phyloP scores from a whole-genome alignment of 169 alveolate species.

The Fabrea salina region DNA sequence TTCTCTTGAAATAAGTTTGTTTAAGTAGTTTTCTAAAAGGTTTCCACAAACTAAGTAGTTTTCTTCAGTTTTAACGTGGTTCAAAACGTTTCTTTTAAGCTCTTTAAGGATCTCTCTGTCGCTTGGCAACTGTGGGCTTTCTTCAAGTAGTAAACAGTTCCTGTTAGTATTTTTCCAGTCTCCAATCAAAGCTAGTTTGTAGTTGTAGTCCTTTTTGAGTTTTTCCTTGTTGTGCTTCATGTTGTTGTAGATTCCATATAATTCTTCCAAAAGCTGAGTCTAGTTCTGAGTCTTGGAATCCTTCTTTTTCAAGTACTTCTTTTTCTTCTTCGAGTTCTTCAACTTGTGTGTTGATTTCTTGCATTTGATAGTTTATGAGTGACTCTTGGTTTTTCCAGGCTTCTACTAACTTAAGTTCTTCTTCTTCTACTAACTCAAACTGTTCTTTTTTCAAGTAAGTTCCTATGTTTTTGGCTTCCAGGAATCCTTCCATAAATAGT shows the following conservation, averaged over 20 bases:
- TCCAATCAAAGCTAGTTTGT: not conserved
- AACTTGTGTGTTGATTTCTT: not conserved
- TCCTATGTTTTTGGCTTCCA: not conserved
- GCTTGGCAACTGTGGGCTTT: not conserved
- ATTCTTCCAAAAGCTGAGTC: not conserved
- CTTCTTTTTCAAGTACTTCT: not conserved
- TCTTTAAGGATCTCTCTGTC: not conserved
- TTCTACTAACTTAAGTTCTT: constrained; percentile 6
- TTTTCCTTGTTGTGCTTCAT: constrained; percentile 22
- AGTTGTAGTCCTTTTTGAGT: not conserved
- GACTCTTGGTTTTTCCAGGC: not conserved
- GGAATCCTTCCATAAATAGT: not conserved
- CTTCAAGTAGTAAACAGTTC: not conserved
- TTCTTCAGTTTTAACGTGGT: not conserved
- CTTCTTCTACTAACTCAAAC: constrained; percentile 1
- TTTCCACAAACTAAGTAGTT: not conserved
- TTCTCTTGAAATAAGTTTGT: not conserved
- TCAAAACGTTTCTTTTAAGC: not conserved
- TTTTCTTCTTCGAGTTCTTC: constrained; percentile 23
- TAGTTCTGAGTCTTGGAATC: not conserved
- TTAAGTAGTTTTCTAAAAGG: not conserved
- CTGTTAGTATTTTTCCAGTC: constrained; percentile 4
- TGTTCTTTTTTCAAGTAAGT: not conserved
- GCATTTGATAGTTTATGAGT: not conserved
- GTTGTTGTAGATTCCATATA: not conserved